These are phyloP conservation scores for Amoeboaphelidium protococcarum DNA, from an alignment of 371 early-diverging fungal species.

Conservation along the genomic window DNA sequence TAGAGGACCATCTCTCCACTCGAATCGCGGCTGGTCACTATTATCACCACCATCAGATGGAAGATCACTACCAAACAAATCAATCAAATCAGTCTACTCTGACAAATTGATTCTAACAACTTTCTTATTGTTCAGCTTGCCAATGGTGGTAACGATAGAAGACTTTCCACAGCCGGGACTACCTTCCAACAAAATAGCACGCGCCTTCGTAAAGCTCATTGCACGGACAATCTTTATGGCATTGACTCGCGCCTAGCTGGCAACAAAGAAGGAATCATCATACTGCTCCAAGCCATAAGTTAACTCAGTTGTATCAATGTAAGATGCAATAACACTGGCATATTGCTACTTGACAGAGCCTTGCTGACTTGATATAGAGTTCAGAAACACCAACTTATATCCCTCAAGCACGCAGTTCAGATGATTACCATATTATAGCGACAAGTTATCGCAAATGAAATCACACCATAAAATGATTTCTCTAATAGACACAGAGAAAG, in stretches of 20 bases:
- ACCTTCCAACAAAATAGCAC: conserved; percentile 93
- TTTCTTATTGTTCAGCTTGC: conserved; percentile 44
- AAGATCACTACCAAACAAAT: conserved; percentile 92
- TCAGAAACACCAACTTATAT: too few relatives aligned
- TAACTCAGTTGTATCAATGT: background rate
- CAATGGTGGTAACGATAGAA: conserved; percentile 63
- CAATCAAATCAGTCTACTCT: conserved; percentile 97
- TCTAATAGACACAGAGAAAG: too few relatives aligned
- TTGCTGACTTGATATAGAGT: too few relatives aligned
- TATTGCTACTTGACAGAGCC: too few relatives aligned
- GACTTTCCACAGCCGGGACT: conserved; percentile 94
- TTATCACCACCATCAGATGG: conserved; percentile 67
- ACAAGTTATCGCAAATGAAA: too few relatives aligned
- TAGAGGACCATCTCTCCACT: conserved; percentile 93
- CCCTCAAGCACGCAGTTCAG: too few relatives aligned
- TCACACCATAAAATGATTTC: too few relatives aligned
- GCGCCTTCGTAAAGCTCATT: conserved; percentile 43
- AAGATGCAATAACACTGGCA: too few relatives aligned
- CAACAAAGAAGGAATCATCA: conserved; percentile 5
- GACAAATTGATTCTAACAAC: conserved; percentile 93
- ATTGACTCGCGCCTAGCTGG: conserved; percentile 57
- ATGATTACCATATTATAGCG: too few relatives aligned
- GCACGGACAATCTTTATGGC: conserved; percentile 80
- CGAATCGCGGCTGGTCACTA: conserved; percentile 75
- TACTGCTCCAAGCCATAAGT: conserved; percentile 2